Evolutionary conservation across 2,329 filamentous ascomycete species (phyloP), one percentile per base, ranked within the genome.

Genomic region (Venturiaceae sp.): DNA sequence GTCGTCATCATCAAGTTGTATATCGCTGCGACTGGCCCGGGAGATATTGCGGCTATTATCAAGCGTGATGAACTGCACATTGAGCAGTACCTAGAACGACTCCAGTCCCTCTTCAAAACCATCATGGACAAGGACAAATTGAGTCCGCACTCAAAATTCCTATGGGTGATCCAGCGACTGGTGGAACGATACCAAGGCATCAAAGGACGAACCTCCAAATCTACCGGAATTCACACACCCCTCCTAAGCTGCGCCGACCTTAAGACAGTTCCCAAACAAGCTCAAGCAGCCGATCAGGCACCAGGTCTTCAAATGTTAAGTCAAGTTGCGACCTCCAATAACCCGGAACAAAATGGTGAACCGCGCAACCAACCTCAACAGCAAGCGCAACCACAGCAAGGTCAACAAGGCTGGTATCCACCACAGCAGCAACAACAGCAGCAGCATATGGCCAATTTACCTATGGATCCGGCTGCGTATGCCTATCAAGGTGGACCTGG

Each of bases 1-100:
- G 78, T 83, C 5, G 77, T 82, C 33, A 72, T 84, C 7, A 81
- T 83, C 69, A 83, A 83, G 64, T 77, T 84, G 72, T 82, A 80
- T 68, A 79, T 82, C 53, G 79, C 80, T 1, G 74, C 78, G 6
- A 76, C 73, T 3, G 73, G 71, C n/a, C 76, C 77, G 3, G 72
- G 71, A 21, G 77, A 80, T 63, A 69, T 81, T 1, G 73, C 75
- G 54, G 77, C 72, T 61, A 72, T 79, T 58, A 77, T 80, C 67
- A 73, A 73, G 39, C 71, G 75, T 36, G 72, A 77, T 46, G 72
- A 75, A 46, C 67, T 80, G 9, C 68, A 71, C n/a, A 74, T 80
- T 26, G 75, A 79, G 36, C 64, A 70, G 58, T 76, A 74, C 60
- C 69, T 76, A n/a, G 75, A 75, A 57, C 71, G 71, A 21, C 65